Evolutionary conservation across 805 yeast species (phyloP).

Genomic region (Hanseniaspora valbyensis): DNA sequence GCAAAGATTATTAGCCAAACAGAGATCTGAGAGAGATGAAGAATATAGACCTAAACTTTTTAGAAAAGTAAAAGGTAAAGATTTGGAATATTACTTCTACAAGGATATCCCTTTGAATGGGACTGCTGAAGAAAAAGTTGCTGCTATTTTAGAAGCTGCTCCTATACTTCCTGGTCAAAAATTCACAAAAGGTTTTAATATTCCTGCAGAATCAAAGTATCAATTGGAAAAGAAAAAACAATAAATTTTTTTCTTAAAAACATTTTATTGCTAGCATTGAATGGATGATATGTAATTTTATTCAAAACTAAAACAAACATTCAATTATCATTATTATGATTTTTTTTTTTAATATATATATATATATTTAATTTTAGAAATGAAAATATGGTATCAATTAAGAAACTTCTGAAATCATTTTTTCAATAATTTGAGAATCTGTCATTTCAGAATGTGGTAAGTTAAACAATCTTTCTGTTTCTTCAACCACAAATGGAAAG

Average conservation of each 20-base stretch:
- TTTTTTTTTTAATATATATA: neutral
- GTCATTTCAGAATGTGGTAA: neutral
- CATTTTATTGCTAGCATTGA: slow-evolving; percentile 10
- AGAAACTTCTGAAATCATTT: neutral
- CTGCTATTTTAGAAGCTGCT: slow-evolving; percentile 50
- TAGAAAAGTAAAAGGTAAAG: slow-evolving; percentile 37
- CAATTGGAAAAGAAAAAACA: slow-evolving; percentile 22
- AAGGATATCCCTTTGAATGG: slow-evolving; percentile 46
- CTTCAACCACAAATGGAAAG: slow-evolving; percentile 2
- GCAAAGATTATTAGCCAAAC: slow-evolving; percentile 67
- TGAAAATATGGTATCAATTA: neutral
- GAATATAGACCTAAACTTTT: slow-evolving; percentile 76
- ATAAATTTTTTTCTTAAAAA: neutral
- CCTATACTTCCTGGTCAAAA: slow-evolving; percentile 79
- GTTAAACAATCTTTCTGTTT: neutral
- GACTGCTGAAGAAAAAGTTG: slow-evolving; percentile 43
- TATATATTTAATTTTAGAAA: slow-evolving; percentile 3
- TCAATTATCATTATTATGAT: no score
- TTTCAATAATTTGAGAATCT: neutral
- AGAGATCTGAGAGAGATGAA: slow-evolving; percentile 64
- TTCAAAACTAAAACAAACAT: no score
- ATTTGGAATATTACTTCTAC: slow-evolving; percentile 55
- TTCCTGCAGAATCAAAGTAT: slow-evolving; percentile 55
- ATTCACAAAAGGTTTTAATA: slow-evolving; percentile 51
- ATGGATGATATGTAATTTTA: no score